Percentiles rank a stretch among this genome's conserved stretches.
Evolutionary conservation across 768 basidiomycete species (phyloP).

Genomic region (Termitomyces sp.): DNA sequence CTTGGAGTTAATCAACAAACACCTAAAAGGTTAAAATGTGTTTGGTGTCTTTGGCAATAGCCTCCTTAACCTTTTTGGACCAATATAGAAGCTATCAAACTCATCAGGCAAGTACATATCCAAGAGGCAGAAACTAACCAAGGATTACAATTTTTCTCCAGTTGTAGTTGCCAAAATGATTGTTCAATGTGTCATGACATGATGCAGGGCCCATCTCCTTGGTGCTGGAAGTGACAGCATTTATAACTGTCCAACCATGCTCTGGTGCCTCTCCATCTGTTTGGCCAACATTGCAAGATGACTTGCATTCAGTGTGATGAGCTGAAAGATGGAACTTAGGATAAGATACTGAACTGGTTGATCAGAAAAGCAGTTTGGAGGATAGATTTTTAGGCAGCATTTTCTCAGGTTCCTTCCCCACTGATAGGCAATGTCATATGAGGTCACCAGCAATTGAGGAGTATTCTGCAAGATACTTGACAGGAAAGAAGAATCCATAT

Average conservation of each 20-base stretch:
- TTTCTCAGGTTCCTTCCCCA: conserved; percentile 20
- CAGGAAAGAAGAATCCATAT: conserved; percentile 22
- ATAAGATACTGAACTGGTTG: conserved; percentile 12
- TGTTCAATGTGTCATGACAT: conserved; percentile 21
- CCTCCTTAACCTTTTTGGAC: conserved; percentile 11
- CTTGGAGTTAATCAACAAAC: conserved; percentile 8
- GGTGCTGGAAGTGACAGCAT: conserved; percentile 15
- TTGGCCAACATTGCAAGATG: conserved; percentile 21
- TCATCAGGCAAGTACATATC: not conserved
- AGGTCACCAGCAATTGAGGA: conserved; percentile 10
- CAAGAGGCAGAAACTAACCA: not conserved
- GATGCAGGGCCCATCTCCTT: conserved; percentile 22
- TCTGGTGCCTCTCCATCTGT: conserved; percentile 15
- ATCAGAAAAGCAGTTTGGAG: not conserved
- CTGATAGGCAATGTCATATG: conserved; percentile 26
- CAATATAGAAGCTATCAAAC: conserved; percentile 2
- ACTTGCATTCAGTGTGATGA: conserved; percentile 19
- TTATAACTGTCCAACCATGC: conserved; percentile 19
- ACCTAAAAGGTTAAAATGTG: conserved; percentile 10
- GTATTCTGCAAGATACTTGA: conserved; percentile 9
- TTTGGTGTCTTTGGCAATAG: not conserved
- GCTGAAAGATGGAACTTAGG: conserved; percentile 28
- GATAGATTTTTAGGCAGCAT: conserved; percentile 7
- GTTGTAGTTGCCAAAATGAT: conserved; percentile 20
- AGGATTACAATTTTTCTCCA: conserved; percentile 18